Evolutionary conservation across 306 rosid species (phyloP).

Genomic region (Corylus heterophylla): DNA sequence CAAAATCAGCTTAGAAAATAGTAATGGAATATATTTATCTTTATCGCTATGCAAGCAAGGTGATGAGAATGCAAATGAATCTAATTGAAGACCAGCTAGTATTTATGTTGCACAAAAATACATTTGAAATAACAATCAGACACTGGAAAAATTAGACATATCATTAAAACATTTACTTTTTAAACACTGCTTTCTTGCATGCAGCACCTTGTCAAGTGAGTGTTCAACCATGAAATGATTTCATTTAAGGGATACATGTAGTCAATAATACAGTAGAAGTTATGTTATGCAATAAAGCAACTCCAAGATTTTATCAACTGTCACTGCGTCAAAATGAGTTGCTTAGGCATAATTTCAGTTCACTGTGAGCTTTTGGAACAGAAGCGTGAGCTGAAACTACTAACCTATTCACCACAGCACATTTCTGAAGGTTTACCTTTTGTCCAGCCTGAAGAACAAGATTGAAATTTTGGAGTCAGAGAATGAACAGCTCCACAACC

Average conservation of each 20-base stretch:
- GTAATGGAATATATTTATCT: not conserved
- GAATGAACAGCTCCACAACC: conserved; percentile 57
- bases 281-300: not conserved
- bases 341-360: not conserved
- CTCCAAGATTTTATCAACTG: not conserved
- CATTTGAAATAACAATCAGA: not conserved
- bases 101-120: not conserved
- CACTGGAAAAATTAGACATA: not conserved
- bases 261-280: not conserved
- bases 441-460: conserved; percentile 64
- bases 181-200: not conserved
- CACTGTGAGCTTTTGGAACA: conserved; percentile 4
- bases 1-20: not conserved
- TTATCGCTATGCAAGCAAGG: not conserved
- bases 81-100: not conserved
- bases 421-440: conserved; percentile 15
- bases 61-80: not conserved
- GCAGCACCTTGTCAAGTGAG: not conserved
- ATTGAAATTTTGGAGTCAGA: conserved; percentile 64
- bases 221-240: not conserved
- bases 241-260: not conserved
- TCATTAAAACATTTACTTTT: not conserved
- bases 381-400: conserved; percentile 17
- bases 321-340: not conserved
- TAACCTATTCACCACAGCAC: not conserved